Evolutionary conservation across 371 early-diverging fungal genomes (phyloP).

Genomic region (Mucor velutinosus): DNA sequence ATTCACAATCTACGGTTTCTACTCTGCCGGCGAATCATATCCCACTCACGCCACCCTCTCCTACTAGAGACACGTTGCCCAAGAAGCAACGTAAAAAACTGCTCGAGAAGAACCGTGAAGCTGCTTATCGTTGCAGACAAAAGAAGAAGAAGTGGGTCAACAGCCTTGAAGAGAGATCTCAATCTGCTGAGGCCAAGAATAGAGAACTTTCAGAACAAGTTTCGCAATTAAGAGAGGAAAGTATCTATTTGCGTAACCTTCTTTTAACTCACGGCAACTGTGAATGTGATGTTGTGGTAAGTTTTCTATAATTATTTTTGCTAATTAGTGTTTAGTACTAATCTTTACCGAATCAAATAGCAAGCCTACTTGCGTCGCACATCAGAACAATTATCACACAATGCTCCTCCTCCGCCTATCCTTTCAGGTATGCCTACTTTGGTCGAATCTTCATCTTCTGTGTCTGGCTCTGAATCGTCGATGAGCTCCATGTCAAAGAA

Average conservation of each 20-base stretch:
- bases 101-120: constrained; percentile 77
- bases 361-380: constrained; percentile 27
- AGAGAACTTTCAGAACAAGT: constrained; percentile 60
- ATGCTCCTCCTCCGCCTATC: background rate
- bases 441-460: constrained; percentile 1
- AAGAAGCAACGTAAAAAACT: constrained; percentile 38
- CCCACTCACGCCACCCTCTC: background rate
- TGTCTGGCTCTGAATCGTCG: constrained; percentile 7
- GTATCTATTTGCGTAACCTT: constrained; percentile 65
- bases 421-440: background rate
- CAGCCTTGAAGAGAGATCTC: constrained; percentile 64
- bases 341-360: constrained; percentile 1
- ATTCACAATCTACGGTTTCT: background rate
- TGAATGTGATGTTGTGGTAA: constrained; percentile 44
- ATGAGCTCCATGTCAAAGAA: background rate
- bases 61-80: background rate
- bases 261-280: constrained; percentile 67
- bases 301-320: background rate
- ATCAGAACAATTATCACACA: constrained; percentile 15
- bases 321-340: background rate
- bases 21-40: background rate
- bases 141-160: constrained; percentile 77
- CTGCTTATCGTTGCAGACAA: constrained; percentile 81
- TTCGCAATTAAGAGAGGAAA: constrained; percentile 68
- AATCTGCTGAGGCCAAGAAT: constrained; percentile 60